A percentile compares a stretch with the other conserved stretches of the same genome.
Evolutionary conservation across 2,329 filamentous ascomycete species (phyloP).

Genomic region (Aspergillus brunneoviolaceus): DNA sequence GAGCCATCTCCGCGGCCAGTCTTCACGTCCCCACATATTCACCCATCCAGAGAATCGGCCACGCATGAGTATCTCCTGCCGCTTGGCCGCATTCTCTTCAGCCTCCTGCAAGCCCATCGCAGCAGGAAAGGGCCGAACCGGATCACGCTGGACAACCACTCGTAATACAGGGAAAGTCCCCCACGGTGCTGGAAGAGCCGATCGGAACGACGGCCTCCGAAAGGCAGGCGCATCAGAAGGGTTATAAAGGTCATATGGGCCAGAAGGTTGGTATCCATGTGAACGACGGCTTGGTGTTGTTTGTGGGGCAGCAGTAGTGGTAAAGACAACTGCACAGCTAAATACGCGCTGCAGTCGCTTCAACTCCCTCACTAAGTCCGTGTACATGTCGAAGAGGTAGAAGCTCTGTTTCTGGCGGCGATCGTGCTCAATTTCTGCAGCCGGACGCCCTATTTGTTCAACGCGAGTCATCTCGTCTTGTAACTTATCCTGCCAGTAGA

Average conservation of each 20-base stretch:
- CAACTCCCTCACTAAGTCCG: slow-evolving; percentile 30
- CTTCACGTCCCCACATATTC: slow-evolving; percentile 36
- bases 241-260: slow-evolving; percentile 20
- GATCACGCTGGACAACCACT: slow-evolving; percentile 37
- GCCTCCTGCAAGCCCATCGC: slow-evolving; percentile 34
- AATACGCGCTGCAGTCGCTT: slow-evolving; percentile 39
- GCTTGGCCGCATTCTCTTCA: slow-evolving; percentile 33
- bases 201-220: slow-evolving; percentile 30
- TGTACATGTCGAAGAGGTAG: slow-evolving; percentile 32
- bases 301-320: slow-evolving; percentile 25
- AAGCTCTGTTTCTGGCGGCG: slow-evolving; percentile 31
- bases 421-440: slow-evolving; percentile 28
- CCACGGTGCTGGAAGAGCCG: slow-evolving; percentile 41
- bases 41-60: slow-evolving; percentile 40
- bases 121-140: slow-evolving; percentile 38
- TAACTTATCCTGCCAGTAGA: slow-evolving; percentile 54
- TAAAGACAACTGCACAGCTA: slow-evolving; percentile 42
- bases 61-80: slow-evolving; percentile 35
- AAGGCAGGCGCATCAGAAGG: slow-evolving; percentile 11
- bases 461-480: slow-evolving; percentile 45
- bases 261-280: slow-evolving; percentile 19
- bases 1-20: slow-evolving; percentile 35
- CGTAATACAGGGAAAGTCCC: slow-evolving; percentile 38
- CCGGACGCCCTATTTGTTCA: slow-evolving; percentile 35
- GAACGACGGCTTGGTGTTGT: background rate